Evolutionary conservation across 768 basidiomycete genomes (phyloP).

Genomic region (Scleroderma bovista): DNA sequence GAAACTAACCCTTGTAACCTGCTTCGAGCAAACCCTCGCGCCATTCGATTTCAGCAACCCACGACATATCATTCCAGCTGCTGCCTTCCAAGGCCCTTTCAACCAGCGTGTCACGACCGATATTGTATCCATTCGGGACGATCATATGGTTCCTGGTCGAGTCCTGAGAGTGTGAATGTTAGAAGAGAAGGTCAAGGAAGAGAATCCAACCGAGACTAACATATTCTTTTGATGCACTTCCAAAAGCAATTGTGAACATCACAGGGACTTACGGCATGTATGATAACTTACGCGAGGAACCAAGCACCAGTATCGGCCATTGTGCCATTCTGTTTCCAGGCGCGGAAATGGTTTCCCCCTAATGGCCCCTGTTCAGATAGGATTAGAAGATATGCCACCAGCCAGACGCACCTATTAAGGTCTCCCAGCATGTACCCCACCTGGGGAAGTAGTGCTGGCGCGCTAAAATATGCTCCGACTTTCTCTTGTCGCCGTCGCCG

Average conservation of each 20-base stretch:
- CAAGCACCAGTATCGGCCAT: slow-evolving; percentile 68
- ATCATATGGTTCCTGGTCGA: slow-evolving; percentile 68
- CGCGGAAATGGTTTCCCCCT: slow-evolving; percentile 88
- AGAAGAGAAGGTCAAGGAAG: background rate
- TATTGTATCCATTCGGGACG: slow-evolving; percentile 72
- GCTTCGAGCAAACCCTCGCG: slow-evolving; percentile 60
- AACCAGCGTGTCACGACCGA: slow-evolving; percentile 77
- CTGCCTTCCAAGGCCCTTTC: slow-evolving; percentile 55
- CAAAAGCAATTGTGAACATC: background rate
- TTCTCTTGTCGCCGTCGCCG: slow-evolving; percentile 74
- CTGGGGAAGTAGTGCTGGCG: slow-evolving; percentile 75
- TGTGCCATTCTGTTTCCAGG: slow-evolving; percentile 86
- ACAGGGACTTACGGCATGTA: background rate
- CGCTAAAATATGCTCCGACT: slow-evolving; percentile 63
- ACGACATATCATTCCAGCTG: slow-evolving; percentile 59
- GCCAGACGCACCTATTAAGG: slow-evolving; percentile 46
- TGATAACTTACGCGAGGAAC: slow-evolving; percentile 66
- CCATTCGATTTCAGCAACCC: slow-evolving; percentile 78
- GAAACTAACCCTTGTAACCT: slow-evolving; percentile 57
- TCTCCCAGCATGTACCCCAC: slow-evolving; percentile 89
- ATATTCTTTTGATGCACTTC: slow-evolving; percentile 70
- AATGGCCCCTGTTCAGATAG: slow-evolving; percentile 3
- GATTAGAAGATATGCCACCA: background rate
- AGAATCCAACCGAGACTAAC: slow-evolving; percentile 20
- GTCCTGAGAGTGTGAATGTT: slow-evolving; percentile 29